Evolutionary conservation across 495 filamentous ascomycete genomes (phyloP).

Genomic region (Lasiosphaeriaceae sp.): DNA sequence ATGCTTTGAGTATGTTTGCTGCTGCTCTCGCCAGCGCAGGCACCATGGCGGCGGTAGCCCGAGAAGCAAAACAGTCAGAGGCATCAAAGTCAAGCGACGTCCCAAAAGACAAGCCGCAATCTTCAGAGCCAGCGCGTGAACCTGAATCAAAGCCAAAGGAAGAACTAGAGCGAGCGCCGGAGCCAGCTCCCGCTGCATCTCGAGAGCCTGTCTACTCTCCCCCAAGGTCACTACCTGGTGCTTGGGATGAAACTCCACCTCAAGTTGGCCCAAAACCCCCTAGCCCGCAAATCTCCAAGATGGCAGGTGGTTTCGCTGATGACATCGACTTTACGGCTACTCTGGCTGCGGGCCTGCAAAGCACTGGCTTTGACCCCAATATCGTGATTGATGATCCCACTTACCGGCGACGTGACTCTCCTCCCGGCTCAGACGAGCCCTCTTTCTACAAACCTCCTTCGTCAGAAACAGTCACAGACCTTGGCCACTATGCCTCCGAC

Average conservation of each 20-base stretch:
- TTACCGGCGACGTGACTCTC: slow-evolving; percentile 61
- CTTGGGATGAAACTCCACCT: slow-evolving; percentile 21
- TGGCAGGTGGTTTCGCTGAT: slow-evolving; percentile 49
- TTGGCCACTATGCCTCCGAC: slow-evolving; percentile 20
- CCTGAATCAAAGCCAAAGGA: background rate
- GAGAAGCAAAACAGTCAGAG: slow-evolving; percentile 5
- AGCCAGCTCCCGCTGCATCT: background rate
- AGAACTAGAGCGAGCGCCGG: background rate
- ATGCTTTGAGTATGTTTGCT: slow-evolving; percentile 38
- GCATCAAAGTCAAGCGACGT: slow-evolving; percentile 11
- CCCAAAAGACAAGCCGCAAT: slow-evolving; percentile 11
- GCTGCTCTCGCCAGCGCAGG: slow-evolving; percentile 35
- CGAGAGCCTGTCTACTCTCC: slow-evolving; percentile 7
- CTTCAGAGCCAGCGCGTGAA: slow-evolving; percentile 9
- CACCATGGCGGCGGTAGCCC: slow-evolving; percentile 14
- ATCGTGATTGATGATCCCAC: slow-evolving; percentile 63
- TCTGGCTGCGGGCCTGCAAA: slow-evolving; percentile 64
- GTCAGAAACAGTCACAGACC: slow-evolving; percentile 39
- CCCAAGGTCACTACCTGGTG: slow-evolving; percentile 5
- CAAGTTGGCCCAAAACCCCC: slow-evolving; percentile 32
- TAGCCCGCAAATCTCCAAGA: slow-evolving; percentile 29
- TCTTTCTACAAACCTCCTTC: slow-evolving; percentile 40
- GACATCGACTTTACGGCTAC: slow-evolving; percentile 68
- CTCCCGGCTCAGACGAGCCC: slow-evolving; percentile 55
- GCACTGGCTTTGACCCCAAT: slow-evolving; percentile 66